Conservation (phyloP, 805 yeast species). For the Candida maesae region DNA sequence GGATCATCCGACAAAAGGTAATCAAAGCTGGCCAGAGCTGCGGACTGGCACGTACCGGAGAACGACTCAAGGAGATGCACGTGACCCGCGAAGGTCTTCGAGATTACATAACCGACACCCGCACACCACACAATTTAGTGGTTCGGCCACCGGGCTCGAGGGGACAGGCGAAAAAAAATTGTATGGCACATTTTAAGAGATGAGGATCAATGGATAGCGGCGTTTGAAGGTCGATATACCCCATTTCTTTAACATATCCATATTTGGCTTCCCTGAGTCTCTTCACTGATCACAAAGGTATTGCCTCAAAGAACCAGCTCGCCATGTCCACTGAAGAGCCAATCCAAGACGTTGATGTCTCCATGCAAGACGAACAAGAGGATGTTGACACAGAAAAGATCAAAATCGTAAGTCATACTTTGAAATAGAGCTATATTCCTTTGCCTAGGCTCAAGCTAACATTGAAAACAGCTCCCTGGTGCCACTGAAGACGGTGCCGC, state of each 20-base stretch:
- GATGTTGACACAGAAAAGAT: conserved; percentile 26
- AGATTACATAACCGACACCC: neutral
- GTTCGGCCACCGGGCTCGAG: neutral
- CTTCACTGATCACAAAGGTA: no score
- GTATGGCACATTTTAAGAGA: conserved; percentile 4
- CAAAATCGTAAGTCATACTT: conserved; percentile 14
- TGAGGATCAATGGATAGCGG: no score
- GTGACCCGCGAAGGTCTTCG: no score
- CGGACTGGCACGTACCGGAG: no score
- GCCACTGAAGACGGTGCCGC: conserved; percentile 90
- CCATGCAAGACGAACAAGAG: conserved; percentile 27
- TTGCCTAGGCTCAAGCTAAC: no score
- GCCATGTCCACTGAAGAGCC: conserved; percentile 24
- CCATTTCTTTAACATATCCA: no score
- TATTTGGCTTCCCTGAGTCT: no score
- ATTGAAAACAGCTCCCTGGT: conserved; percentile 59
- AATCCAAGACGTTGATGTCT: conserved; percentile 23
- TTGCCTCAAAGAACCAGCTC: neutral
- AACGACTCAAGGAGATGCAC: no score
- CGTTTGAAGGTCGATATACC: no score
- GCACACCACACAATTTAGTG: neutral
- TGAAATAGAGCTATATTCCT: conserved; percentile 4
- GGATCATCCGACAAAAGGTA: no score
- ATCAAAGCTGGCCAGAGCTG: neutral
- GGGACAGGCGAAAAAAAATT: conserved; percentile 6